Evolutionary conservation across 2,329 filamentous ascomycete genomes (phyloP).

Genomic region (Penicillium sp.): DNA sequence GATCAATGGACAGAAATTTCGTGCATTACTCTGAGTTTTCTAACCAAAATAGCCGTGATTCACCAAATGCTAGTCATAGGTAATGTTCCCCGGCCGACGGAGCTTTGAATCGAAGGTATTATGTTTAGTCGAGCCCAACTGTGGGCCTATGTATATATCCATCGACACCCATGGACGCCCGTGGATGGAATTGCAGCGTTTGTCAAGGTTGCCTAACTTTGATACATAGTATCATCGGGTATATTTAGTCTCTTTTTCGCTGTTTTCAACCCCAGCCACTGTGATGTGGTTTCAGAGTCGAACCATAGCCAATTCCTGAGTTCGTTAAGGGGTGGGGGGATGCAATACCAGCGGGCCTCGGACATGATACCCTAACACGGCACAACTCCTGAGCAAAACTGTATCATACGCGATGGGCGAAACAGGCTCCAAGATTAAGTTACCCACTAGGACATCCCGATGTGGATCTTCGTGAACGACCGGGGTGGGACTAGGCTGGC

Average conservation of each 20-base stretch:
- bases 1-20: no score
- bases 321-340: no score
- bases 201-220: background rate
- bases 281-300: background rate
- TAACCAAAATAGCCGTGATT: no score
- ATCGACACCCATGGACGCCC: background rate
- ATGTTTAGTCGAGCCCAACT: no score
- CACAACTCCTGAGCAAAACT: background rate
- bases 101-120: no score
- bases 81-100: no score
- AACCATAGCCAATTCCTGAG: background rate
- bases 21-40: no score
- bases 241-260: background rate
- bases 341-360: background rate
- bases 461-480: background rate
- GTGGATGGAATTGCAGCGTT: background rate
- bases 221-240: background rate
- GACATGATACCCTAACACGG: background rate
- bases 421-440: background rate
- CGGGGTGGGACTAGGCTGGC: background rate
- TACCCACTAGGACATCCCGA: background rate
- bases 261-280: background rate
- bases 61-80: no score
- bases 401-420: background rate
- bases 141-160: background rate